Evolutionary conservation across 2,329 filamentous ascomycete species (phyloP).

Genomic region (Sporothrix euskadiensis): DNA sequence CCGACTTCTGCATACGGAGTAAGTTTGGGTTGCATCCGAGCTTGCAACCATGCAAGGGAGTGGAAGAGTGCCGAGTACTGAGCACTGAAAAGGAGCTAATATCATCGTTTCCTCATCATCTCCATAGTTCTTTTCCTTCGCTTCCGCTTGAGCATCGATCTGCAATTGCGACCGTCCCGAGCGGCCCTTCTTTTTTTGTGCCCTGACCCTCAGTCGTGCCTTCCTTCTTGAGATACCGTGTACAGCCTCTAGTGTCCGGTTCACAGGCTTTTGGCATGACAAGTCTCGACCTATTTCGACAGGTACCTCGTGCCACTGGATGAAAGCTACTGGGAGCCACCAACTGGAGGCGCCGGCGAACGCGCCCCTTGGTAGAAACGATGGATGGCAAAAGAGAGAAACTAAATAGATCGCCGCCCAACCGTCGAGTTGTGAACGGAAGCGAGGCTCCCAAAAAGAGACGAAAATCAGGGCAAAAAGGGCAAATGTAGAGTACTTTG

Average conservation of each 20-base stretch:
- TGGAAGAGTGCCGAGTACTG: not conserved
- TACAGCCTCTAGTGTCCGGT: not conserved
- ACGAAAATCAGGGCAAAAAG: not conserved
- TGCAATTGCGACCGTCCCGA: conserved; percentile 5
- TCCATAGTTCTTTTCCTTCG: not conserved
- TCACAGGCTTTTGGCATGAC: not conserved
- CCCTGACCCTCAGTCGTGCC: not conserved
- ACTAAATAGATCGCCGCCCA: not conserved
- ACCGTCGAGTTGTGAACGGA: not conserved
- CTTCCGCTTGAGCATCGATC: not conserved
- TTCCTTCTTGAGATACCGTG: not conserved
- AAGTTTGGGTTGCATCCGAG: conserved; percentile 3
- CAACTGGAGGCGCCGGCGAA: not conserved
- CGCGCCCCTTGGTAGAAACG: not conserved
- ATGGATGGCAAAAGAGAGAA: not conserved
- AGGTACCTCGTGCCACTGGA: not conserved
- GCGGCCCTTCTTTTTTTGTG: conserved; percentile 1
- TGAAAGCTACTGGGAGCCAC: not conserved
- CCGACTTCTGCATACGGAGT: not conserved
- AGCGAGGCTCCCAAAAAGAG: not conserved
- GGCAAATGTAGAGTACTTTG: not conserved
- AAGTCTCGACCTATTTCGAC: not conserved
- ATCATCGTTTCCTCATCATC: not conserved
- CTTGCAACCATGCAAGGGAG: conserved; percentile 13
- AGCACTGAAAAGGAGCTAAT: not conserved